phyloP scores from a whole-genome alignment of 257 asterid genomes.

The Gentiana macrophylla region DNA sequence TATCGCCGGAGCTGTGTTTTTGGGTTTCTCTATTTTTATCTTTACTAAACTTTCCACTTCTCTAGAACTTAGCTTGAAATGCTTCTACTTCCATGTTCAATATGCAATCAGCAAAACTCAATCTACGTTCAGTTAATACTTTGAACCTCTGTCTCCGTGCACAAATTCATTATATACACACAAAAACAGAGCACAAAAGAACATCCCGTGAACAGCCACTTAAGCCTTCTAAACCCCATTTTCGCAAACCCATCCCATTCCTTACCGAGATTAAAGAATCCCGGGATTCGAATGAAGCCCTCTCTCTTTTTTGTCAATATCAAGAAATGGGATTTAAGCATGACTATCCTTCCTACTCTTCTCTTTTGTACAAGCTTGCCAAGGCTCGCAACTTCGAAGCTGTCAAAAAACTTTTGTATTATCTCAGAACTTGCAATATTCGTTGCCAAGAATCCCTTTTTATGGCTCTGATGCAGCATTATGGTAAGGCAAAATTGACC shows the following conservation, averaged over 20 bases:
- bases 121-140: constrained; percentile 1
- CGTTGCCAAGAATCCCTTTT: constrained; percentile 63
- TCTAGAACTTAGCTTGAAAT: background rate
- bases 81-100: constrained; percentile 1
- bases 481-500: constrained; percentile 44
- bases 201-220: constrained; percentile 22
- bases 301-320: constrained; percentile 47
- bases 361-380: constrained; percentile 68
- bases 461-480: constrained; percentile 56
- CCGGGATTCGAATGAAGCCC: constrained; percentile 39
- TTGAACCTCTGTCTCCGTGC: constrained; percentile 3
- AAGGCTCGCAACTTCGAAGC: constrained; percentile 45
- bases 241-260: constrained; percentile 51
- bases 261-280: constrained; percentile 51
- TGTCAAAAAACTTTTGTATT: constrained; percentile 41
- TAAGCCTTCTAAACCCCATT: constrained; percentile 28
- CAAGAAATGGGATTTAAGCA: constrained; percentile 50
- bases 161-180: constrained; percentile 20
- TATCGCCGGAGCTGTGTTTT: no score
- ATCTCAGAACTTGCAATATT: constrained; percentile 33
- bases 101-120: constrained; percentile 4
- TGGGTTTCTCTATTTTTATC: no score
- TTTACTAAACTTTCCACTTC: no score
- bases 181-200: constrained; percentile 4
- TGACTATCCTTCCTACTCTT: constrained; percentile 77